phyloP scores from a whole-genome alignment of 495 filamentous ascomycete species.

The Penicillium coffeae region DNA sequence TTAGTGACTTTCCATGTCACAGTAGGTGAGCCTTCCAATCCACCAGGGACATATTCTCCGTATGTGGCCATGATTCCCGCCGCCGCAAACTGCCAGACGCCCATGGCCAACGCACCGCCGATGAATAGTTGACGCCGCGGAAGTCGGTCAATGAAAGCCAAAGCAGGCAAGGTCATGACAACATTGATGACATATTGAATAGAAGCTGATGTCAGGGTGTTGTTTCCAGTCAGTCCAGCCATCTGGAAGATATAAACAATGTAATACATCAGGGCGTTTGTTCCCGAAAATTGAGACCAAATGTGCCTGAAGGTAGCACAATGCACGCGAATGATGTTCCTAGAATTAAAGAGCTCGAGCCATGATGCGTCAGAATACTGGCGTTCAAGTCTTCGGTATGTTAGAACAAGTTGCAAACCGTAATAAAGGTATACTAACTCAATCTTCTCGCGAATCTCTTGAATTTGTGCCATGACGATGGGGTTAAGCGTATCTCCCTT shows the following conservation, averaged over 20 bases:
- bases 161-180: slow-evolving; percentile 56
- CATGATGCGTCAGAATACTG: slow-evolving; percentile 45
- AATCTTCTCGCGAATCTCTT: slow-evolving; percentile 19
- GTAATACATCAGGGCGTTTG: slow-evolving; percentile 78
- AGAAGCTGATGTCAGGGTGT: slow-evolving; percentile 61
- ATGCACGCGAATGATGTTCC: slow-evolving; percentile 64
- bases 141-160: slow-evolving; percentile 53
- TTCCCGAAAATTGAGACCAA: slow-evolving; percentile 72
- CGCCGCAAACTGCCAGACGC: slow-evolving; percentile 47
- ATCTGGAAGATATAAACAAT: slow-evolving; percentile 70
- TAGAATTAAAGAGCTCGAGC: slow-evolving; percentile 54
- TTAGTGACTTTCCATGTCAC: slow-evolving; percentile 60
- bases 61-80: slow-evolving; percentile 61
- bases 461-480: slow-evolving; percentile 10
- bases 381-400: slow-evolving; percentile 15
- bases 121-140: slow-evolving; percentile 52
- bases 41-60: slow-evolving; percentile 44
- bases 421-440: slow-evolving; percentile 7
- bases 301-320: slow-evolving; percentile 72
- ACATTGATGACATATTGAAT: slow-evolving; percentile 81
- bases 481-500: slow-evolving; percentile 12
- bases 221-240: slow-evolving; percentile 33
- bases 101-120: slow-evolving; percentile 47
- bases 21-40: slow-evolving; percentile 32
- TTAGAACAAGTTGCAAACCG: background rate